phyloP scores from a whole-genome alignment of 495 filamentous ascomycete species.

The Podospora fimiseda region DNA sequence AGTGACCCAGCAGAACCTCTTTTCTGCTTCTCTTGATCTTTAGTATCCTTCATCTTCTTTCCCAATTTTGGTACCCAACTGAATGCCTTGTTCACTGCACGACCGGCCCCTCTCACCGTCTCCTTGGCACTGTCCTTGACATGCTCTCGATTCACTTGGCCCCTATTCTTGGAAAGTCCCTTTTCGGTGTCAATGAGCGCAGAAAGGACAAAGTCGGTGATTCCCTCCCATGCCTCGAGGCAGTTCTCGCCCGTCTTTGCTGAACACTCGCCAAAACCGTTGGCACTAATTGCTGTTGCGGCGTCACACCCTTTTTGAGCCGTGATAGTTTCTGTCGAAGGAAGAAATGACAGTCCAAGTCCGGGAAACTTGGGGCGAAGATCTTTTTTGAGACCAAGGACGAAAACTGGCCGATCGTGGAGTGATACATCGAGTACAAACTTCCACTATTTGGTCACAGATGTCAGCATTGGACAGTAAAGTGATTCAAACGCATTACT shows the following conservation, averaged over 20 bases:
- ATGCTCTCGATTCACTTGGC: not conserved
- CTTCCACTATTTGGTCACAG: conserved; percentile 19
- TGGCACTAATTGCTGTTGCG: conserved; percentile 1
- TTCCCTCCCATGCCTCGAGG: conserved; percentile 5
- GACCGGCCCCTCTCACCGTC: conserved; percentile 1
- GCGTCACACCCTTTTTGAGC: conserved; percentile 3
- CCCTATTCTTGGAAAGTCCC: not conserved
- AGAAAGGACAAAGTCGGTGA: conserved; percentile 9
- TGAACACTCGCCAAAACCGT: conserved; percentile 21
- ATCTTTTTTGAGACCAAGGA: conserved; percentile 26
- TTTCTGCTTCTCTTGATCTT: not conserved
- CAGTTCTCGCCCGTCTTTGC: conserved; percentile 17
- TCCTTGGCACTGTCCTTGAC: not conserved
- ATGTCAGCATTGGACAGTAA: not conserved
- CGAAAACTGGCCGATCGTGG: conserved; percentile 17
- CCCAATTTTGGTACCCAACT: not conserved
- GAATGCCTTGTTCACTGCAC: not conserved
- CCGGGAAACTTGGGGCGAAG: not conserved
- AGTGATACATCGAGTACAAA: conserved; percentile 19
- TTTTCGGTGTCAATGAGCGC: conserved; percentile 3
- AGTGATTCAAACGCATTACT: not conserved
- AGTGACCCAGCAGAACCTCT: not conserved
- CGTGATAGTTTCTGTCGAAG: conserved; percentile 5
- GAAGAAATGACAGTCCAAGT: conserved; percentile 10
- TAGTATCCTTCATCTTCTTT: not conserved